These are phyloP conservation scores for Kalmanozyma brasiliensis DNA, from an alignment of 1,284 basidiomycete species.

Conservation along the genomic window DNA sequence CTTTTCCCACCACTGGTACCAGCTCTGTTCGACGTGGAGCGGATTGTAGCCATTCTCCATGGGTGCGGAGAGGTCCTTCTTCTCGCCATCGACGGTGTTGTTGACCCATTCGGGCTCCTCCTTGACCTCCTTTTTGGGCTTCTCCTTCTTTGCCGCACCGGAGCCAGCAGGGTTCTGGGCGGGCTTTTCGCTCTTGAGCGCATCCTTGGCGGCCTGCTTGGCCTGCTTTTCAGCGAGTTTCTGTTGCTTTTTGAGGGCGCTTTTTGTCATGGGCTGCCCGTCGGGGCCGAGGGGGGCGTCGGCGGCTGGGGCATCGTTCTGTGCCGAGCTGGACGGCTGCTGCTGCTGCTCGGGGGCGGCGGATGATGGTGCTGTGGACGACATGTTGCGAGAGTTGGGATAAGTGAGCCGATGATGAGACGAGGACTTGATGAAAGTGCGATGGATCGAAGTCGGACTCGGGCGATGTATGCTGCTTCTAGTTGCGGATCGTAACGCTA, in stretches of 20 bases:
- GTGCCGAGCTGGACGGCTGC: conserved; percentile 17
- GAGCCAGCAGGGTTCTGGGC: conserved; percentile 30
- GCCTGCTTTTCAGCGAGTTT: conserved; percentile 63
- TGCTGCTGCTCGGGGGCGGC: conserved; percentile 22
- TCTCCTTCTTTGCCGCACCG: conserved; percentile 62
- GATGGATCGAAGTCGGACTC: background rate
- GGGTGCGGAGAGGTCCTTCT: conserved; percentile 78
- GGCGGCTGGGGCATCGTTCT: conserved; percentile 17
- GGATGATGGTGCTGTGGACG: conserved; percentile 25
- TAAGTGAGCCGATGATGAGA: background rate
- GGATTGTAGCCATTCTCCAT: conserved; percentile 95
- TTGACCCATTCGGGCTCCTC: conserved; percentile 64
- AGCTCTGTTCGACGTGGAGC: conserved; percentile 90
- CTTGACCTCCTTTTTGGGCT: conserved; percentile 65
- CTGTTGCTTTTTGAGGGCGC: conserved; percentile 61
- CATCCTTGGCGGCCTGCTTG: conserved; percentile 60
- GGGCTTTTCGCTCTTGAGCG: conserved; percentile 59
- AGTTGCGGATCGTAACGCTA: background rate
- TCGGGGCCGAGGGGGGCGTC: conserved; percentile 47
- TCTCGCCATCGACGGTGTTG: conserved; percentile 61
- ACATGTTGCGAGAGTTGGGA: conserved; percentile 25
- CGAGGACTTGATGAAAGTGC: background rate
- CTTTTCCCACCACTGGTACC: conserved; percentile 98
- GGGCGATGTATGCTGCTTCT: background rate
- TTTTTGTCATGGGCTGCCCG: conserved; percentile 56